phyloP scores from a whole-genome alignment of 768 basidiomycete genomes.

The Auriscalpium microsporum region DNA sequence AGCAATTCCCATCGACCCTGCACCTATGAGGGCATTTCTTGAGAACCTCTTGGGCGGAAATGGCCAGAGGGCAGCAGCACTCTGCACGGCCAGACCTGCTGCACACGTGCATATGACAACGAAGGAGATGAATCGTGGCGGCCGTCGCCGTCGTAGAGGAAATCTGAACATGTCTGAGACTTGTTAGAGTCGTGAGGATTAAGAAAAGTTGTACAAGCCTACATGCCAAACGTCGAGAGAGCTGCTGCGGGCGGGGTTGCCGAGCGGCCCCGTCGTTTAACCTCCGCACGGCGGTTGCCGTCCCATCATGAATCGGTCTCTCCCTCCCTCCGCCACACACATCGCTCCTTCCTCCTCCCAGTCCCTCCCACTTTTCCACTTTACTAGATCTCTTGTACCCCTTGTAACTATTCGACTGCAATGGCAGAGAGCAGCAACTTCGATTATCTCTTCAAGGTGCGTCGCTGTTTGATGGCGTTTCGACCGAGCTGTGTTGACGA shows the following conservation, averaged over 20 bases:
- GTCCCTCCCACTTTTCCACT: neutral
- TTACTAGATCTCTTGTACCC: slow-evolving; percentile 16
- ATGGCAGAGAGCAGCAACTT: slow-evolving; percentile 96
- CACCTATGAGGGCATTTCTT: slow-evolving; percentile 69
- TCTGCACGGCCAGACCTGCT: neutral
- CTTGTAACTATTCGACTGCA: slow-evolving; percentile 12
- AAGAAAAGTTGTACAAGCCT: too few relatives aligned
- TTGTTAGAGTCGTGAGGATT: too few relatives aligned
- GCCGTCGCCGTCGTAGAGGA: neutral
- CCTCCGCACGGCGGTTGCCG: too few relatives aligned
- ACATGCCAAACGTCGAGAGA: neutral
- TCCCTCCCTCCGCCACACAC: neutral
- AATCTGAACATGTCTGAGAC: neutral
- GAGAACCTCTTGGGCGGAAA: slow-evolving; percentile 82
- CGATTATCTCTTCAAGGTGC: slow-evolving; percentile 97
- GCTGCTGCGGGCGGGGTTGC: neutral
- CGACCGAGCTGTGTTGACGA: neutral
- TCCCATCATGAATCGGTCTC: too few relatives aligned
- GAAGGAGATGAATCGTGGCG: slow-evolving; percentile 5
- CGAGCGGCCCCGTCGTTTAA: neutral
- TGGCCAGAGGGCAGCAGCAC: slow-evolving; percentile 54
- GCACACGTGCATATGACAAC: slow-evolving; percentile 2
- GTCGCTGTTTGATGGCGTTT: slow-evolving; percentile 9
- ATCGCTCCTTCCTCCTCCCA: neutral
- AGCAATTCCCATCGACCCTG: slow-evolving; percentile 72